A percentile compares a stretch with the other conserved stretches of the same genome.
Conservation (phyloP, 306 rosid species). For the Lathyrus aphaca region DNA sequence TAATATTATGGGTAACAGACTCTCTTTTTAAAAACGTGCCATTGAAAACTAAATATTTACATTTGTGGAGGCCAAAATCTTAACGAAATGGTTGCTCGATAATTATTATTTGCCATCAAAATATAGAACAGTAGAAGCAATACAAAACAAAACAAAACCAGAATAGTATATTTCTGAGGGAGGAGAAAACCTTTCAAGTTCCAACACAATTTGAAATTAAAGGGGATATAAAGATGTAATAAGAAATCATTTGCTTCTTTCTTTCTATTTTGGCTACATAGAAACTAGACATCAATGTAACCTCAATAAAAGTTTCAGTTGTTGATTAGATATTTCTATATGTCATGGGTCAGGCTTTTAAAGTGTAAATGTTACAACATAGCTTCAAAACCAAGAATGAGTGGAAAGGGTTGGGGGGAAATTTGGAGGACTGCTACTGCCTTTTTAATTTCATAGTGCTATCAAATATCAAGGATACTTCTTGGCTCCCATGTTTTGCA, state of each 20-base stretch:
- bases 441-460: neutral
- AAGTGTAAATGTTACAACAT: conserved; percentile 10
- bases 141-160: conserved; percentile 29
- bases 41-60: neutral
- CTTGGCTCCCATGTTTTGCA: conserved; percentile 8
- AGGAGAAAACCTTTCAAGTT: conserved; percentile 19
- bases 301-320: conserved; percentile 20
- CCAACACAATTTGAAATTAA: neutral
- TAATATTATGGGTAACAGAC: neutral
- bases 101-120: conserved; percentile 1
- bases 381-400: conserved; percentile 17
- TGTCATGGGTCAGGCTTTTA: conserved; percentile 1
- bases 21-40: neutral
- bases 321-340: conserved; percentile 5
- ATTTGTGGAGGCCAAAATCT: neutral
- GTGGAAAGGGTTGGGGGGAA: neutral
- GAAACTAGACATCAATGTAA: conserved; percentile 20
- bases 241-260: neutral
- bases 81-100: neutral
- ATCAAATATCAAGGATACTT: conserved; percentile 29
- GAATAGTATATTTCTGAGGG: conserved; percentile 11
- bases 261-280: conserved; percentile 17
- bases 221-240: conserved; percentile 4
- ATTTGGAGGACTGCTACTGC: conserved; percentile 4
- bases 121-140: conserved; percentile 14